Evolutionary conservation across 352 stramenopile species (phyloP), one percentile per base, ranked within the genome.

Genomic region (Globisporangium takayamanum): DNA sequence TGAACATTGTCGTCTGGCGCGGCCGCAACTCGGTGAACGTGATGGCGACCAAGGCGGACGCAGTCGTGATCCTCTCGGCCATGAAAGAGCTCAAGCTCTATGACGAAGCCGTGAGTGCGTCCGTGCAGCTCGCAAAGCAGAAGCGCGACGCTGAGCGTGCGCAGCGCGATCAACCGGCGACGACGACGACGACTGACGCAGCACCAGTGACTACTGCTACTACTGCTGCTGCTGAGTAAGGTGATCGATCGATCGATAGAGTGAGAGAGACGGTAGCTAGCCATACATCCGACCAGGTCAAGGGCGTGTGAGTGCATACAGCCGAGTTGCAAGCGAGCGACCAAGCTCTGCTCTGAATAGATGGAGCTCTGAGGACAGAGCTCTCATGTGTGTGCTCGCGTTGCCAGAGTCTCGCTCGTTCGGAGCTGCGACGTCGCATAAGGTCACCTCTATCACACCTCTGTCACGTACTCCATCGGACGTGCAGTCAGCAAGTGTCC

Each of bases 81-180:
- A 88, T 95, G 78, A 95, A 93, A 64, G 84, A 88, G 59, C 68
- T 95, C 52, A 84, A 87, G 62, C 73, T 92, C 12, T 95, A 83
- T 60, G 69, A 90, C 56, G 30, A 57, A 8, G 51, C 61, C 26
- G 66, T 84, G 30, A 69, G 76, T 6, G 69, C 76, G 28, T 64
- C 71, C 16, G 69, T 89, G 50, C 37, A 65, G 30, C 59, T 70
- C 44, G 72, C 70, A 41, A 89, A 89, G 61, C 66, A 79, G 57
- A 53, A 60, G 36, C 82, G 80, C 22, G 71, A 83, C 42, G 66
- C 76, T 2, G 63, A 79, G 50, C 73, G 76, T 53, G 62, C 73
- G 50, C 49, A 62, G 59, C 70, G 78, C 60, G 61, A 80, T 20
- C 45, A 57, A 26, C 52, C 47, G 7, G 51, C 22, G 10, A 39